These are phyloP conservation scores for Globisporangium nunn DNA, from an alignment of 352 stramenopile genomes.

Conservation along the genomic window DNA sequence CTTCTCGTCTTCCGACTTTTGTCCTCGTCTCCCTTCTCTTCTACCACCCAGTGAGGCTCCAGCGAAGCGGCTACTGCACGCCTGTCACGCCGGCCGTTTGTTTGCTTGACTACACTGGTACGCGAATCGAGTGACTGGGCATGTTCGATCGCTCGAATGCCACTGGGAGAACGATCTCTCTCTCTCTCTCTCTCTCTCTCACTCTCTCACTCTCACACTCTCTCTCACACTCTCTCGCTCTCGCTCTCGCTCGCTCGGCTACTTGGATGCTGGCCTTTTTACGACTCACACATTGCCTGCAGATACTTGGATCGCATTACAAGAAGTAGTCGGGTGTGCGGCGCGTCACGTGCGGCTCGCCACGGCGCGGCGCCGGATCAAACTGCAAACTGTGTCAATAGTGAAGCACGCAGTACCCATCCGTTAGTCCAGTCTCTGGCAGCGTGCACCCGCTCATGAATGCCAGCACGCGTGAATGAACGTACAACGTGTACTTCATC, in stretches of 20 bases:
- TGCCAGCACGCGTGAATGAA: too few relatives aligned
- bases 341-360: conserved; percentile 90
- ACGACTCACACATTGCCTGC: not conserved
- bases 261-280: not conserved
- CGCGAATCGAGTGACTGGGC: too few relatives aligned
- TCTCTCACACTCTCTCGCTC: too few relatives aligned
- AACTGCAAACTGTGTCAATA: conserved; percentile 88
- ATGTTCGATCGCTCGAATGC: not conserved
- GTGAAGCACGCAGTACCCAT: conserved; percentile 9
- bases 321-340: conserved; percentile 95
- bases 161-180: not conserved
- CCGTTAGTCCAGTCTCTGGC: not conserved
- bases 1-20: not conserved
- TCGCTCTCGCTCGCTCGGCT: not conserved
- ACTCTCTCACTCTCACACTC: too few relatives aligned
- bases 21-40: too few relatives aligned
- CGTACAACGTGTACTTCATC: conserved; percentile 94
- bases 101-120: too few relatives aligned
- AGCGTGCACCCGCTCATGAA: too few relatives aligned
- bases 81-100: too few relatives aligned
- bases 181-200: too few relatives aligned
- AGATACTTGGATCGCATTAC: conserved; percentile 31
- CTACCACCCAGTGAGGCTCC: not conserved
- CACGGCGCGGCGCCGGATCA: conserved; percentile 89
- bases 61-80: not conserved